These are phyloP conservation scores for Plasmopara viticola DNA, from an alignment of 352 stramenopile species.

Conservation along the genomic window DNA sequence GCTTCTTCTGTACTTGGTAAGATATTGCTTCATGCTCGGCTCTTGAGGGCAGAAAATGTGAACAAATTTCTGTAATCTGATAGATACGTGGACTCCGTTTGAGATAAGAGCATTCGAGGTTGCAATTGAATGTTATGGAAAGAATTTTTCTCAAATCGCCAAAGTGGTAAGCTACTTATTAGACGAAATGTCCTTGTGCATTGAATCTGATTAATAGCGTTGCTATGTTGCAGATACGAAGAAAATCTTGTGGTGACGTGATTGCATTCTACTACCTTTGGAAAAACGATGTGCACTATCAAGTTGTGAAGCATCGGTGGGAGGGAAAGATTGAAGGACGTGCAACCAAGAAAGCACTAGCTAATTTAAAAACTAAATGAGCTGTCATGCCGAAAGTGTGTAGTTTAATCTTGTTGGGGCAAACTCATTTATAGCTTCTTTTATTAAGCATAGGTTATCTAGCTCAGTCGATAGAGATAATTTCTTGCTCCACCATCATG, in stretches of 20 bases:
- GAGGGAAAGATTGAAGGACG: constrained; percentile 39
- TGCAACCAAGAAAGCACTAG: constrained; percentile 19
- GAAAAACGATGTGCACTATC: constrained; percentile 84
- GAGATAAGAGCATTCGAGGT: constrained; percentile 83
- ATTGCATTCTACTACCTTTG: constrained; percentile 85
- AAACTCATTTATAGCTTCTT: neutral
- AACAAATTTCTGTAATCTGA: neutral
- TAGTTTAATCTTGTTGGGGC: neutral
- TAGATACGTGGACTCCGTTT: constrained; percentile 72
- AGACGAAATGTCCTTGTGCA: no score
- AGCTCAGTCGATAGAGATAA: constrained; percentile 65
- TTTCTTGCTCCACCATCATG: constrained; percentile 37
- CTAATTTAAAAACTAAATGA: constrained; percentile 16
- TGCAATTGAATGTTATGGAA: constrained; percentile 79
- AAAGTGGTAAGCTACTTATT: constrained; percentile 39
- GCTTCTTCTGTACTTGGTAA: constrained; percentile 39
- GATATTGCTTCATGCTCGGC: neutral
- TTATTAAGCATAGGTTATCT: constrained; percentile 8
- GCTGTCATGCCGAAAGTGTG: constrained; percentile 7
- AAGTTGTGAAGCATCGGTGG: constrained; percentile 75
- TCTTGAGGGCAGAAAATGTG: no score
- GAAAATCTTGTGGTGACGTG: constrained; percentile 64
- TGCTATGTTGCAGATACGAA: constrained; percentile 37
- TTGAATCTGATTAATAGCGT: no score
- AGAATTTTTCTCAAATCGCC: constrained; percentile 70